Conservation (phyloP, 2,329 filamentous ascomycete genomes). For the Penicillium capsulatum region DNA sequence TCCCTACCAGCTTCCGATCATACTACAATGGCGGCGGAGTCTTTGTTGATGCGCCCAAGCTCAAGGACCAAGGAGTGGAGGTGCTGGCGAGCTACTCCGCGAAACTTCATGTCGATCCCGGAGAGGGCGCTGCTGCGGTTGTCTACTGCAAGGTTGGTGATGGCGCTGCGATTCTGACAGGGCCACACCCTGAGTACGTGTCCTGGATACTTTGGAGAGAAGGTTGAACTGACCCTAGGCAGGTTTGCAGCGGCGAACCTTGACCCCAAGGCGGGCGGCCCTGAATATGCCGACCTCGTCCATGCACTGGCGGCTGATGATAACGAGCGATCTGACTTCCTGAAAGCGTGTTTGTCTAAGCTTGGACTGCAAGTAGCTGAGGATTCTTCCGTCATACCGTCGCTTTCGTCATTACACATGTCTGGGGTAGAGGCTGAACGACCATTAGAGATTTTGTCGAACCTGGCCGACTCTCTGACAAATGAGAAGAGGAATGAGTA, state of each 20-base stretch:
- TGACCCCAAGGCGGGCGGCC: constrained; percentile 60
- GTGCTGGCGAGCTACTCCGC: constrained; percentile 77
- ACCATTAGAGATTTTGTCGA: constrained; percentile 63
- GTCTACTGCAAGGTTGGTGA: constrained; percentile 79
- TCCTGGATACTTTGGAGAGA: constrained; percentile 4
- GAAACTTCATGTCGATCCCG: constrained; percentile 69
- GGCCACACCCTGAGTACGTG: constrained; percentile 84
- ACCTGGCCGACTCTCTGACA: constrained; percentile 62
- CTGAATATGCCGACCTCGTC: constrained; percentile 67
- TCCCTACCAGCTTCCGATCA: constrained; percentile 62
- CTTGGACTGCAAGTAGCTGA: constrained; percentile 75
- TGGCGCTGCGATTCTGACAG: constrained; percentile 74
- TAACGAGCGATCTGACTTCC: constrained; percentile 63
- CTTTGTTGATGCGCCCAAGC: constrained; percentile 72
- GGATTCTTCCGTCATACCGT: constrained; percentile 65
- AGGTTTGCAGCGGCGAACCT: constrained; percentile 83
- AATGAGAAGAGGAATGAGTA: constrained; percentile 63
- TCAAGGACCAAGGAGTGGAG: constrained; percentile 64
- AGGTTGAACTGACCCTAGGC: constrained; percentile 12
- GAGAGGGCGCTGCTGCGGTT: constrained; percentile 69
- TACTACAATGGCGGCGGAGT: constrained; percentile 96
- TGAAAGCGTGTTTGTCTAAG: constrained; percentile 74
- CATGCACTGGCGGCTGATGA: constrained; percentile 66
- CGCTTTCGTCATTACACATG: constrained; percentile 76
- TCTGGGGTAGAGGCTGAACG: constrained; percentile 63